Base-by-base conservation (phyloP, 805 yeast species). In the Candida tallmaniae region DNA sequence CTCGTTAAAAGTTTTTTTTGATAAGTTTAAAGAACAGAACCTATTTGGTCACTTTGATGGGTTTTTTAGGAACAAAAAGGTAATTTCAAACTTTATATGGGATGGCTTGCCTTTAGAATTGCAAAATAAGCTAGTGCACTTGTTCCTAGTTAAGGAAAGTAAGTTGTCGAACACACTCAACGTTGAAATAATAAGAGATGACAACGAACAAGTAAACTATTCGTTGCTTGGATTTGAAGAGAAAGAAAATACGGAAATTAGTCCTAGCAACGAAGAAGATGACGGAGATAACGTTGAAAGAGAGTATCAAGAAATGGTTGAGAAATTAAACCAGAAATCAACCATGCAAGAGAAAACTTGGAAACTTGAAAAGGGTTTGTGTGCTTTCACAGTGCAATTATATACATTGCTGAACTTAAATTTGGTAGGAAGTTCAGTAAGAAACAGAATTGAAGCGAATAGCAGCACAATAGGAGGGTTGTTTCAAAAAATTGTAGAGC, bases 121-220 rank as follows among this genome's bases (percentile, higher is more conserved):
- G 3, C 62, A 63, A 36, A 42, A 46, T 1, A 46, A 57, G 2
- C 42, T 78, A 10, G 34, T 68, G 37, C 50, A 60, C n/a, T 47
- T 69, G 3, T 80, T 70, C 41, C 58, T 78, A 39, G 49, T 63
- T 15, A 65, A 70, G 38, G 87, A 80, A 44, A 60, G 70, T 5
- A 58, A 60, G 15, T 44, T 65, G 9, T 76, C 78, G 0, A 56
- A 51, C 28, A 23, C 53, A 1, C 29, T 57, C n/a, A 47, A 53
- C 0, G 47, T 62, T 2, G 60, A 66, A 9, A 50, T 78, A 34
- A 80, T 75, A 27, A 63, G 82, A 45, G 61, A 58, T 15, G 78
- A 67, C 22, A 61, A 65, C 14, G 84, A 79, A 47, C 78, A 5
- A 14, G 19, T 35, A 6, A 30, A 34, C 18, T 16, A 26, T 22